A percentile compares a stretch with the other conserved stretches of the same genome.
Evolutionary conservation across 1,139 yeast genomes (phyloP).

Genomic region (Pichia sp.): DNA sequence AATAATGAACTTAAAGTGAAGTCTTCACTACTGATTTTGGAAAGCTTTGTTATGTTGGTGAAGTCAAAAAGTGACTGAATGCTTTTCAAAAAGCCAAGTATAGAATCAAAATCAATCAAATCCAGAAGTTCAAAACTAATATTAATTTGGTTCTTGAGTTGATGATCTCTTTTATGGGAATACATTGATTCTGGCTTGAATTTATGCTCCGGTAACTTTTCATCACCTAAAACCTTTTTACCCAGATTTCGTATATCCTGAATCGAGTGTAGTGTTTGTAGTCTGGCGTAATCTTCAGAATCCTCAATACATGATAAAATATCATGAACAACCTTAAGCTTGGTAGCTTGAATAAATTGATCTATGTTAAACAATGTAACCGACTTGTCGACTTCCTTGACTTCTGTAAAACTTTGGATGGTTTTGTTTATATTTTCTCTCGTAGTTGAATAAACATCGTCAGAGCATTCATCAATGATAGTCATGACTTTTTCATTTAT

Average conservation of each 20-base stretch:
- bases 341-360: conserved; percentile 68
- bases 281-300: conserved; percentile 68
- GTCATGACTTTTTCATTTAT: conserved; percentile 58
- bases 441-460: conserved; percentile 58
- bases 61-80: conserved; percentile 12
- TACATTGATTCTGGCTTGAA: conserved; percentile 85
- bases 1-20: conserved; percentile 8
- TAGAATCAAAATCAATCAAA: conserved; percentile 51
- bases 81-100: conserved; percentile 25
- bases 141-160: conserved; percentile 51
- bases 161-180: conserved; percentile 60
- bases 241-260: conserved; percentile 64
- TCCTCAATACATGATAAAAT: conserved; percentile 58
- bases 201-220: conserved; percentile 50
- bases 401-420: conserved; percentile 33
- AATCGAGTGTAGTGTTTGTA: conserved; percentile 55
- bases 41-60: conserved; percentile 2
- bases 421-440: conserved; percentile 50
- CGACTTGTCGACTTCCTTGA: conserved; percentile 48
- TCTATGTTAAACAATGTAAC: conserved; percentile 60
- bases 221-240: conserved; percentile 51
- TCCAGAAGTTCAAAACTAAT: conserved; percentile 61
- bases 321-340: conserved; percentile 59
- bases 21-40: conserved; percentile 10
- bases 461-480: conserved; percentile 57